Evolutionary conservation across 1,284 basidiomycete genomes (phyloP).

Genomic region (Schizopora paradoxa): DNA sequence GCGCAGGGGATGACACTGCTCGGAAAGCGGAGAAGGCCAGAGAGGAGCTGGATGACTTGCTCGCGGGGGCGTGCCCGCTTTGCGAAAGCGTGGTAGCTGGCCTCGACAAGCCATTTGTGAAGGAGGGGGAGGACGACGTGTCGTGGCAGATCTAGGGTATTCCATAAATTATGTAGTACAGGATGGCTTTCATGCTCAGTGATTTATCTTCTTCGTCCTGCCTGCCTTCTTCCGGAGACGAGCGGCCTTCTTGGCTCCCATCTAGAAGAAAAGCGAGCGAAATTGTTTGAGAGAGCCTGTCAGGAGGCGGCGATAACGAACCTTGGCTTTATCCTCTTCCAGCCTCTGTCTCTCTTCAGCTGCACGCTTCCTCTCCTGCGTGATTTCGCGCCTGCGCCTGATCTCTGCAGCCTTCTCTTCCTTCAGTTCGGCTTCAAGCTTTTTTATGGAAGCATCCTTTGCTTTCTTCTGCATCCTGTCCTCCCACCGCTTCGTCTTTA

Average conservation of each 20-base stretch:
- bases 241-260: conserved; percentile 73
- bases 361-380: conserved; percentile 60
- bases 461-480: conserved; percentile 64
- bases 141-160: conserved; percentile 70
- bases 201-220: conserved; percentile 72
- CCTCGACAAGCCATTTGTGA: conserved; percentile 82
- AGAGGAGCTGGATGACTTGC: conserved; percentile 79
- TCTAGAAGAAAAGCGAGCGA: conserved; percentile 37
- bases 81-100: conserved; percentile 86
- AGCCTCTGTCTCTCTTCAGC: conserved; percentile 64
- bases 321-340: conserved; percentile 70
- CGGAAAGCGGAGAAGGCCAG: conserved; percentile 66
- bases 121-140: conserved; percentile 72
- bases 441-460: conserved; percentile 62
- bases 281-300: conserved; percentile 5
- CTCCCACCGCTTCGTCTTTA: conserved; percentile 63
- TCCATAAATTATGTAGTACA: conserved; percentile 7
- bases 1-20: conserved; percentile 43
- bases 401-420: conserved; percentile 70
- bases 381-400: conserved; percentile 57
- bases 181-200: too few relatives aligned
- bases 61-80: conserved; percentile 84
- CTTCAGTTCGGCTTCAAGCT: conserved; percentile 64
- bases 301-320: conserved; percentile 27
- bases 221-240: conserved; percentile 65